phyloP scores from a whole-genome alignment of 768 basidiomycete species.

The Lactarius evosmus region DNA sequence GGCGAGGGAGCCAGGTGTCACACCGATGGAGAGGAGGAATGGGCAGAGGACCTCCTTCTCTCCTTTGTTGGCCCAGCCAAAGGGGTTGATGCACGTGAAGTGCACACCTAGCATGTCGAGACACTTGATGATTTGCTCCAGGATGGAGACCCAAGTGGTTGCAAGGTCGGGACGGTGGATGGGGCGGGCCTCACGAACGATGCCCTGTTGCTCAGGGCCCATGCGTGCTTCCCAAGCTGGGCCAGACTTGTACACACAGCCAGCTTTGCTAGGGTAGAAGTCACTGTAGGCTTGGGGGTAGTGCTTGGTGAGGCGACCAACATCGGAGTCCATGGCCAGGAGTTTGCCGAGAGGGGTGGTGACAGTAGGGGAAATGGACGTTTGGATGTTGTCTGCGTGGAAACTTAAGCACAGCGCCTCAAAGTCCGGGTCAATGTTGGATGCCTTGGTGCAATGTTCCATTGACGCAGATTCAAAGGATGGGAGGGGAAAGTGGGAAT shows the following conservation, averaged over 20 bases:
- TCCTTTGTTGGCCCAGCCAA: conserved; percentile 30
- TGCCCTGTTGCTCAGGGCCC: conserved; percentile 29
- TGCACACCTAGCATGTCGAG: conserved; percentile 31
- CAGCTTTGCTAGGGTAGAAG: conserved; percentile 11
- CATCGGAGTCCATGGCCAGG: no score
- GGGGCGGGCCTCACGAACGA: conserved; percentile 33
- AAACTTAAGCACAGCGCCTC: no score
- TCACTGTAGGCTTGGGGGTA: conserved; percentile 20
- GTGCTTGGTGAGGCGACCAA: conserved; percentile 16
- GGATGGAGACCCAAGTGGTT: conserved; percentile 31
- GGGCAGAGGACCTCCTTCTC: conserved; percentile 27
- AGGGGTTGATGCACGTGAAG: conserved; percentile 29
- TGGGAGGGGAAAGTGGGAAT: no score
- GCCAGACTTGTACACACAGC: conserved; percentile 18
- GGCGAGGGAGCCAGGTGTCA: conserved; percentile 31
- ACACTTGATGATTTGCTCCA: conserved; percentile 26
- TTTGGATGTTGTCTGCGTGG: no score
- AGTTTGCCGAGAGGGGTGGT: no score
- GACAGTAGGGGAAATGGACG: no score
- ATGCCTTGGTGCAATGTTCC: no score
- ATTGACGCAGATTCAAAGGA: no score
- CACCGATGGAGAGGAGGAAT: conserved; percentile 32
- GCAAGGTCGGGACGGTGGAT: conserved; percentile 34
- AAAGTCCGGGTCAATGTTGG: no score
- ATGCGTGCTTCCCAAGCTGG: conserved; percentile 8